Conservation (phyloP, 257 asterid species). For the Henckelia pumila region DNA sequence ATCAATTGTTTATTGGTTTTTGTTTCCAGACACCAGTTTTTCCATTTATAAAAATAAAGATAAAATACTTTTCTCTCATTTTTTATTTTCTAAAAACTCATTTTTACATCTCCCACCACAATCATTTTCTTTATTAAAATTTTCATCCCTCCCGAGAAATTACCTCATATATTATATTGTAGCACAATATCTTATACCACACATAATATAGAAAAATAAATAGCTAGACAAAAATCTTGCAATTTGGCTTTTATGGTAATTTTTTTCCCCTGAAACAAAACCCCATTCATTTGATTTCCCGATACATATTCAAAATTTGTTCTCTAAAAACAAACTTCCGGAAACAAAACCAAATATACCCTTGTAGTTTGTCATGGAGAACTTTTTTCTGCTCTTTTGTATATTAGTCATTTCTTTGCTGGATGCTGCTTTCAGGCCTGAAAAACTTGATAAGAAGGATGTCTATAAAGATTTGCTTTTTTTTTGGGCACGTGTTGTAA, state of each 20-base stretch:
- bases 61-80: neutral
- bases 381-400: neutral
- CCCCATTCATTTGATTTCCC: neutral
- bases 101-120: neutral
- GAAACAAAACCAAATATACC: neutral
- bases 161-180: neutral
- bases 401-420: neutral
- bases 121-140: too few species aligned
- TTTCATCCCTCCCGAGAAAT: neutral
- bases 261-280: too few species aligned
- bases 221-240: too few species aligned
- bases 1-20: neutral
- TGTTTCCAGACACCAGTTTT: neutral
- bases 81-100: neutral
- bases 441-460: neutral
- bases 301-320: neutral
- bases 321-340: neutral
- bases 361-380: neutral
- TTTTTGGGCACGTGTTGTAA: neutral
- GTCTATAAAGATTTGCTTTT: neutral
- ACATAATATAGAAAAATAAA: too few species aligned
- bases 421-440: neutral
- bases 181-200: too few species aligned
- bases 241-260: too few species aligned
- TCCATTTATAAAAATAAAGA: neutral